These are phyloP conservation scores for Hortaea werneckii DNA, from an alignment of 2,329 filamentous ascomycete genomes.

Conservation along the genomic window DNA sequence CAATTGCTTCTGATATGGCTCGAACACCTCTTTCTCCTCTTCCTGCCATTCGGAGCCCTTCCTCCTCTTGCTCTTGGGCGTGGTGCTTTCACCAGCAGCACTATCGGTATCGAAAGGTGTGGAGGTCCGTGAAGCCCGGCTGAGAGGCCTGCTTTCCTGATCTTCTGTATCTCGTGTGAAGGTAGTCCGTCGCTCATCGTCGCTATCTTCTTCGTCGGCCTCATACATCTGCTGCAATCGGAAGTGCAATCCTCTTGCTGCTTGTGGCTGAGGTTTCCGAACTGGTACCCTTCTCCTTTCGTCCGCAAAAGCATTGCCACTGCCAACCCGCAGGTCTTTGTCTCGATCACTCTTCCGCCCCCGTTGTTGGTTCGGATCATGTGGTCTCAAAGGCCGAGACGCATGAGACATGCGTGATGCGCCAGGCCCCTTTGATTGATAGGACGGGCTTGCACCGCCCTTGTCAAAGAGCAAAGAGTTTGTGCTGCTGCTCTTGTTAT, in stretches of 20 bases:
- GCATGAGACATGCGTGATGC: conserved; percentile 21
- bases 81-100: conserved; percentile 27
- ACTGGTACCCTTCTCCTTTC: conserved; percentile 51
- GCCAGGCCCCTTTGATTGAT: conserved; percentile 44
- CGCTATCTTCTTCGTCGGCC: conserved; percentile 71
- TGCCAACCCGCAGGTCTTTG: conserved; percentile 16
- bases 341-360: conserved; percentile 25
- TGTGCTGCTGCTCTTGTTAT: conserved; percentile 43
- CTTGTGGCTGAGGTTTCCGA: conserved; percentile 55
- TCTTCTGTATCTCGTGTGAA: conserved; percentile 72
- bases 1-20: conserved; percentile 35
- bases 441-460: conserved; percentile 54
- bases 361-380: conserved; percentile 33
- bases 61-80: conserved; percentile 33
- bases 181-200: conserved; percentile 59
- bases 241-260: conserved; percentile 71
- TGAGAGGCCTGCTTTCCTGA: conserved; percentile 69
- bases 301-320: conserved; percentile 39
- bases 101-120: conserved; percentile 44
- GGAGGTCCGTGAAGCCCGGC: conserved; percentile 50
- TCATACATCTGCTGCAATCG: conserved; percentile 57
- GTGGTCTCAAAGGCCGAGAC: conserved; percentile 30
- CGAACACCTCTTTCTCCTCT: conserved; percentile 40
- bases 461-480: conserved; percentile 30
- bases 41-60: conserved; percentile 37